Conservation (phyloP, 2,329 filamentous ascomycete species). For the Claviceps monticola region DNA sequence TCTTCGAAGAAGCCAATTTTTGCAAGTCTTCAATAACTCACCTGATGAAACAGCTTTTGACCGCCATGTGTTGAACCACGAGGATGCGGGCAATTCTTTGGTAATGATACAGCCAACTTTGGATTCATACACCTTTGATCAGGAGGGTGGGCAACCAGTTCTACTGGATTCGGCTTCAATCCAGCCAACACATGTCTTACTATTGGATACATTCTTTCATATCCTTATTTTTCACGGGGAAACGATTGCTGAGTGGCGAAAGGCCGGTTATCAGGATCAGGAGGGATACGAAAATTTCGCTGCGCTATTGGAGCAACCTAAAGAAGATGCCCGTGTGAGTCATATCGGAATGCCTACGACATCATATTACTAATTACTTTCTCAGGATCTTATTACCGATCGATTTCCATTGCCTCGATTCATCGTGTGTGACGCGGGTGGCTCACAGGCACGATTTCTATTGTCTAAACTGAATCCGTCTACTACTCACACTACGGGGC, state of each 20-base stretch:
- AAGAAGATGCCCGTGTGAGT: constrained; percentile 86
- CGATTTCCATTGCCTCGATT: constrained; percentile 97
- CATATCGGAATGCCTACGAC: not conserved
- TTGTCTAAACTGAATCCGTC: constrained; percentile 95
- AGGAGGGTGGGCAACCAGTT: constrained; percentile 86
- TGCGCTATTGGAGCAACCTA: constrained; percentile 74
- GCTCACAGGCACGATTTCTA: constrained; percentile 92
- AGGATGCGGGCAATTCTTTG: constrained; percentile 90
- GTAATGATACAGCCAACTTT: constrained; percentile 98
- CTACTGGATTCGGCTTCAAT: constrained; percentile 93
- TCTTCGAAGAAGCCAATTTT: constrained; percentile 86
- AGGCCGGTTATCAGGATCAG: constrained; percentile 94
- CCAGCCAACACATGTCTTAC: constrained; percentile 80
- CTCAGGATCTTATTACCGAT: constrained; percentile 84
- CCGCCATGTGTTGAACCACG: constrained; percentile 89
- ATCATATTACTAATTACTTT: constrained; percentile 9
- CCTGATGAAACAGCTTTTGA: constrained; percentile 99
- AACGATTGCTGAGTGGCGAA: constrained; percentile 94
- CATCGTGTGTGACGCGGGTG: constrained; percentile 97
- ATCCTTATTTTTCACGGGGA: constrained; percentile 98
- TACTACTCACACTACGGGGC: constrained; percentile 87
- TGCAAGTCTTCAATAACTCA: constrained; percentile 99
- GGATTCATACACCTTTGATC: constrained; percentile 93
- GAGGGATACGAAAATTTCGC: constrained; percentile 97
- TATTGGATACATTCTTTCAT: constrained; percentile 98